These are phyloP conservation scores for Blepharisma stoltei DNA, from an alignment of 73 alveolate genomes.

Conservation along the genomic window DNA sequence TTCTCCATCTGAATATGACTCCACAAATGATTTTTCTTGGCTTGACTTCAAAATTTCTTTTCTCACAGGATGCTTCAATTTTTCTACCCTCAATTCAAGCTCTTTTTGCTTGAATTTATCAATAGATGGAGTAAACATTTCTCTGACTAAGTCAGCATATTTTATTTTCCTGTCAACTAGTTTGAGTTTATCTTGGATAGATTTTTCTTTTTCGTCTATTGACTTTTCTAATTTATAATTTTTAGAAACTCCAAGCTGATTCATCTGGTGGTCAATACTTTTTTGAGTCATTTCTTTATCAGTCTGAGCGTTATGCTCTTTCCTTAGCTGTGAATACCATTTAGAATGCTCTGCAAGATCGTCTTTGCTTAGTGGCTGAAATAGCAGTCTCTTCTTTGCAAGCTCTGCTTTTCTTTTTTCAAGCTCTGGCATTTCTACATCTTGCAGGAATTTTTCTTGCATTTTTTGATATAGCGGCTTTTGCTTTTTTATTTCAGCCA, in stretches of 20 bases:
- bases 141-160: neutral
- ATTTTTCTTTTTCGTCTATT: neutral
- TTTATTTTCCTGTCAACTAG: neutral
- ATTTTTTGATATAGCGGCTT: slow-evolving; percentile 25
- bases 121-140: neutral
- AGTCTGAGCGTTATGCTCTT: neutral
- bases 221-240: no score
- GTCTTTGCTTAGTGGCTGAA: slow-evolving; percentile 15
- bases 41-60: neutral
- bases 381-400: neutral
- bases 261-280: no score
- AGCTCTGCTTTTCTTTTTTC: slow-evolving; percentile 6
- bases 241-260: no score
- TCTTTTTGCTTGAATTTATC: slow-evolving; percentile 27
- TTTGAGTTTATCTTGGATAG: neutral
- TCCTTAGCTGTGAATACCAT: neutral
- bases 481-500: neutral
- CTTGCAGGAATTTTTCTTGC: slow-evolving; percentile 7
- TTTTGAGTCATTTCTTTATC: no score
- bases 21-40: no score
- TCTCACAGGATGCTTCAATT: slow-evolving; percentile 9
- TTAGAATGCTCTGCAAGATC: neutral
- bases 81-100: neutral
- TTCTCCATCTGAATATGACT: neutral
- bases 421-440: slow-evolving; percentile 21